phyloP scores from a whole-genome alignment of 2,329 filamentous ascomycete genomes.

The Neurospora sp. region DNA sequence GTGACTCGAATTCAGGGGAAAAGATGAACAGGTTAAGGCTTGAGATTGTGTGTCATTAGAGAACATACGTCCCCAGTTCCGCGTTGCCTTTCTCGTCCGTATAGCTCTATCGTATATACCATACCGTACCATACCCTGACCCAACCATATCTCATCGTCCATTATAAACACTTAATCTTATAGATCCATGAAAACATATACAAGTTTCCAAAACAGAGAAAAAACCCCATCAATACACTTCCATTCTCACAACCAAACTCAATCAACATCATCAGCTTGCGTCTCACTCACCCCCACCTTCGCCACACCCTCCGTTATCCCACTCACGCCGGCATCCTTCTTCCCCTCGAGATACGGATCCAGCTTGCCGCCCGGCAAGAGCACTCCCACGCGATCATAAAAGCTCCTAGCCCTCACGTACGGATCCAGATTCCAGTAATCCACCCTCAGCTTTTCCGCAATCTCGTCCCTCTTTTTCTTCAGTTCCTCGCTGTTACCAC shows the following conservation, averaged over 20 bases:
- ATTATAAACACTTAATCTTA: not conserved
- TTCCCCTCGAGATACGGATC: constrained; percentile 51
- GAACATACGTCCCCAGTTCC: not conserved
- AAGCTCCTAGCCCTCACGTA: constrained; percentile 74
- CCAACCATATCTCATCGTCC: not conserved
- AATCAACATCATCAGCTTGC: not conserved
- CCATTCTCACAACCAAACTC: not conserved
- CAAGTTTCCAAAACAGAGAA: not conserved
- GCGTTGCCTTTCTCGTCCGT: not conserved
- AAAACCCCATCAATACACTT: not conserved
- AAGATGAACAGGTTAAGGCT: not conserved
- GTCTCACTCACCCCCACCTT: not conserved
- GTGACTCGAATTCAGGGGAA: not conserved
- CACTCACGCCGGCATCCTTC: not conserved
- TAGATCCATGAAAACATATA: not conserved
- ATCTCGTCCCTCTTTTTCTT: constrained; percentile 51
- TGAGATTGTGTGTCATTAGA: not conserved
- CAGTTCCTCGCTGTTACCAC: constrained; percentile 34
- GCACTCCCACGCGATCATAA: constrained; percentile 72
- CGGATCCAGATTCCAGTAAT: constrained; percentile 87
- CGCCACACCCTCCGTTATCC: not conserved
- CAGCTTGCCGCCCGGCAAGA: constrained; percentile 57
- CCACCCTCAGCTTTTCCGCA: constrained; percentile 53
- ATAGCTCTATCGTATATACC: not conserved
- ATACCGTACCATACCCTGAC: not conserved